phyloP scores from a whole-genome alignment of 164 flowering plant genomes.

The Tetrastigma voinierianum region DNA sequence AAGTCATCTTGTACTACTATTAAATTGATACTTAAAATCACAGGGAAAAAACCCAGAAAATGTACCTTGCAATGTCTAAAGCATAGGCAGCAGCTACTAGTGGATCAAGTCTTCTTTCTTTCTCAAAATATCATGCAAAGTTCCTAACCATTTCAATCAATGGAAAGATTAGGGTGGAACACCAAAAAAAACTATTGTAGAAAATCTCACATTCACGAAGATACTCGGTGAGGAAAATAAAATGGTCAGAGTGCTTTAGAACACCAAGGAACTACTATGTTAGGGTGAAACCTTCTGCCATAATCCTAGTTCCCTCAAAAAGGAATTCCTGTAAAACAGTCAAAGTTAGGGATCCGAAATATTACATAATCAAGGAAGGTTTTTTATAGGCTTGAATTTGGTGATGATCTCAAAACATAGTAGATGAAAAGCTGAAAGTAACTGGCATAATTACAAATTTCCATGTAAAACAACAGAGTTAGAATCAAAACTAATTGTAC shows the following conservation, averaged over 20 bases:
- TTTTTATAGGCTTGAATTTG: too few relatives aligned
- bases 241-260: conserved; percentile 42
- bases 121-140: conserved; percentile 49
- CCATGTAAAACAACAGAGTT: too few relatives aligned
- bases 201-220: conserved; percentile 45
- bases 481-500: neutral
- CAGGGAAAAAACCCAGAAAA: neutral
- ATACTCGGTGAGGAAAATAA: conserved; percentile 63
- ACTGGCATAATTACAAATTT: neutral
- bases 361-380: too few relatives aligned
- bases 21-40: neutral
- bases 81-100: conserved; percentile 52
- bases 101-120: conserved; percentile 51
- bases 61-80: conserved; percentile 63
- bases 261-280: conserved; percentile 70
- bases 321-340: conserved; percentile 30
- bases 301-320: conserved; percentile 50
- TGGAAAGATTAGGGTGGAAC: conserved; percentile 10
- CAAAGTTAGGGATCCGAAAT: neutral
- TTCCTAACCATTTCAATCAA: conserved; percentile 30
- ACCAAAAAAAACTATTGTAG: neutral
- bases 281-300: conserved; percentile 69
- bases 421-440: neutral
- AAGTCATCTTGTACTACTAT: neutral
- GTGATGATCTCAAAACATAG: neutral